These are phyloP conservation scores for Verbena officinalis DNA, from an alignment of 257 asterid species.

Conservation along the genomic window DNA sequence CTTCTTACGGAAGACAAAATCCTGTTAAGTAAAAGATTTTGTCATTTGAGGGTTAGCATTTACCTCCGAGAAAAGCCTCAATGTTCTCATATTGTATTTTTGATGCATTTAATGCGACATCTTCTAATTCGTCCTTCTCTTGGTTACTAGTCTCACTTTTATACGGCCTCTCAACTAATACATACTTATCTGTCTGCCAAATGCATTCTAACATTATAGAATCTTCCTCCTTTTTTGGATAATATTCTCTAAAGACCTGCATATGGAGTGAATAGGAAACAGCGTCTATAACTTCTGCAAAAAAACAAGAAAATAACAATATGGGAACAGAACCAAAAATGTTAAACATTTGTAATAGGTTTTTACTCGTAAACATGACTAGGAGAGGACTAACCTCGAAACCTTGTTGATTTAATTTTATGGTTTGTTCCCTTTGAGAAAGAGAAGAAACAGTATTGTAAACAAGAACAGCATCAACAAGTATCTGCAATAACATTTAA, in stretches of 20 bases:
- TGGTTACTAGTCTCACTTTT: constrained; percentile 43
- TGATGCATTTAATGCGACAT: constrained; percentile 34
- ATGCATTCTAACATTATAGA: constrained; percentile 53
- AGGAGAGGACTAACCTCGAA: constrained; percentile 32
- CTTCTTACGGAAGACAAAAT: no score
- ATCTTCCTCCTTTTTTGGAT: constrained; percentile 64
- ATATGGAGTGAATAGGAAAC: no score
- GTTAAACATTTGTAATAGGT: no score
- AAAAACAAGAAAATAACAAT: no score
- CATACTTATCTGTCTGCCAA: constrained; percentile 75
- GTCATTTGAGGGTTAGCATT: no score
- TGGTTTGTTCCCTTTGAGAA: constrained; percentile 71
- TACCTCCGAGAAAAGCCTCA: constrained; percentile 66
- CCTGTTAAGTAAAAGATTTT: no score
- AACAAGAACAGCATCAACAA: constrained; percentile 67
- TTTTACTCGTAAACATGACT: no score
- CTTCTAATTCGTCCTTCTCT: constrained; percentile 40
- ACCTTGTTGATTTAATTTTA: constrained; percentile 74
- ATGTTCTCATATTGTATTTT: constrained; percentile 62
- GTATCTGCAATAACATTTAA: constrained; percentile 43
- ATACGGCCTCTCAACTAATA: constrained; percentile 53
- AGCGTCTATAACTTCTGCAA: no score
- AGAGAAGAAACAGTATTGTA: constrained; percentile 65
- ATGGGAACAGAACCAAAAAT: no score
- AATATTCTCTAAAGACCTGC: constrained; percentile 75